Conservation (phyloP, 805 yeast species). For the Priceomyces haplophilus region DNA sequence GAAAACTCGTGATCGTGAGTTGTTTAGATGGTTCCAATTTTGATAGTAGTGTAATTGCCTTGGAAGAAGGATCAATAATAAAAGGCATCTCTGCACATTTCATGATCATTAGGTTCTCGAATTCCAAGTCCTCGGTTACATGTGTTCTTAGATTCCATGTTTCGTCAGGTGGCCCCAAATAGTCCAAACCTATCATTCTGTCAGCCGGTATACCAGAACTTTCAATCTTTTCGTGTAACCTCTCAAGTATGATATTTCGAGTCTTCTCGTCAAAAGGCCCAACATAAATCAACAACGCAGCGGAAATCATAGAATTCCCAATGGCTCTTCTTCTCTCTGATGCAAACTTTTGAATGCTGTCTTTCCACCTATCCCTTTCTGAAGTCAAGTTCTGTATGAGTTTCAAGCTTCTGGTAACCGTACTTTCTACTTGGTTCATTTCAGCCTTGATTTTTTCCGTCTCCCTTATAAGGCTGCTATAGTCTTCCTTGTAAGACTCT, state of each 20-base stretch:
- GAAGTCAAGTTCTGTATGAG: conserved; percentile 60
- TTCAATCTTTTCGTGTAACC: conserved; percentile 37
- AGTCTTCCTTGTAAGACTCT: conserved; percentile 60
- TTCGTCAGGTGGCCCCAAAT: conserved; percentile 40
- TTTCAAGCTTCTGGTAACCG: conserved; percentile 58
- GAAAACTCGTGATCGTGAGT: conserved; percentile 61
- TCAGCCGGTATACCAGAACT: conserved; percentile 39
- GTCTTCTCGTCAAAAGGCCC: conserved; percentile 55
- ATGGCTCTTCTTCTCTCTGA: conserved; percentile 43
- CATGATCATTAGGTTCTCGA: conserved; percentile 63
- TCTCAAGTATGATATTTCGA: conserved; percentile 33
- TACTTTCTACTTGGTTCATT: conserved; percentile 58
- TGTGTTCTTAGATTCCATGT: conserved; percentile 51
- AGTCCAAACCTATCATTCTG: conserved; percentile 29
- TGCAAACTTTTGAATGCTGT: conserved; percentile 50
- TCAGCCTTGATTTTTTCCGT: conserved; percentile 72
- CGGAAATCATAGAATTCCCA: conserved; percentile 64
- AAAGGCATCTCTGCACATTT: conserved; percentile 44
- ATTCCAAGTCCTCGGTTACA: conserved; percentile 54
- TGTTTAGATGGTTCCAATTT: conserved; percentile 28
- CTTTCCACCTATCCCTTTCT: conserved; percentile 77
- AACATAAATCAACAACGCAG: conserved; percentile 59
- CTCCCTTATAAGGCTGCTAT: conserved; percentile 74
- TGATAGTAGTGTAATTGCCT: conserved; percentile 40
- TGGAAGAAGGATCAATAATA: conserved; percentile 70